phyloP scores from a whole-genome alignment of 140 eudicot species.

The Senecio squalidus region DNA sequence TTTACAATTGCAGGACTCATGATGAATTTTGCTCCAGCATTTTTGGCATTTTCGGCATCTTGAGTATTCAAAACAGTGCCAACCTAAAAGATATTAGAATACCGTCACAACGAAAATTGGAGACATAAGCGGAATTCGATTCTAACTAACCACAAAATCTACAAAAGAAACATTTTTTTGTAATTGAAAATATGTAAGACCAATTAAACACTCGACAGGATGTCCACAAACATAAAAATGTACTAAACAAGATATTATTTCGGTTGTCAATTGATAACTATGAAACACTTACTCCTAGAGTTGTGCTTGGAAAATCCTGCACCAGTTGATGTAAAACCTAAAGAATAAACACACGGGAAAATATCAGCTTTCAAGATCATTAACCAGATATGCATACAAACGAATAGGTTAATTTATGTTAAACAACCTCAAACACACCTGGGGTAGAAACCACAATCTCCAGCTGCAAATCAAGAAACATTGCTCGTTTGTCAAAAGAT shows the following conservation, averaged over 20 bases:
- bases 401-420: not conserved
- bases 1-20: constrained; percentile 88
- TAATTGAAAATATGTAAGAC: no score
- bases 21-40: constrained; percentile 77
- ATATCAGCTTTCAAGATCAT: constrained; percentile 10
- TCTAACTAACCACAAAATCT: not conserved
- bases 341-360: not conserved
- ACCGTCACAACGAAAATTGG: not conserved
- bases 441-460: constrained; percentile 82
- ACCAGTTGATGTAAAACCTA: constrained; percentile 68
- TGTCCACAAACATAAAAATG: not conserved
- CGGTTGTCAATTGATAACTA: not conserved
- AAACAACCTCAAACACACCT: constrained; percentile 81
- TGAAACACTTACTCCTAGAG: constrained; percentile 62
- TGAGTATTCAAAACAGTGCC: constrained; percentile 60
- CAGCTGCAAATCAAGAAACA: constrained; percentile 42
- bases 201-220: no score
- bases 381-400: not conserved
- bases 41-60: constrained; percentile 66
- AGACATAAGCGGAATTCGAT: not conserved
- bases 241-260: not conserved
- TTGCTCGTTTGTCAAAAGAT: constrained; percentile 4
- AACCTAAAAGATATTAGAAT: constrained; percentile 39
- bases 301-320: constrained; percentile 51
- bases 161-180: no score